Percentiles rank a stretch among this genome's conserved stretches.
Evolutionary conservation across 1,139 yeast species (phyloP).

Genomic region (Candida mesenterica): DNA sequence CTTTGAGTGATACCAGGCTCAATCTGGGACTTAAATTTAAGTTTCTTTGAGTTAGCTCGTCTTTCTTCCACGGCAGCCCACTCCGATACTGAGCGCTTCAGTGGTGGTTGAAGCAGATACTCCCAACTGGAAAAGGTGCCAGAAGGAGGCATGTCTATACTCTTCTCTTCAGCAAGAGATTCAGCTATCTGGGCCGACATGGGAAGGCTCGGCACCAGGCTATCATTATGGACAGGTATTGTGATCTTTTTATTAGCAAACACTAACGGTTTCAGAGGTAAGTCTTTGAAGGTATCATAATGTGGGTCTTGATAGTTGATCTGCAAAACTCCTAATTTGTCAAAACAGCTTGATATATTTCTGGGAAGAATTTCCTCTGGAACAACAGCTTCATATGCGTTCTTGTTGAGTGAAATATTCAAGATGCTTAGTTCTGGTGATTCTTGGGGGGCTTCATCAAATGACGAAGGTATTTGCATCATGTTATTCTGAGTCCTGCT

Average conservation of each 20-base stretch:
- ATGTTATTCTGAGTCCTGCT: constrained; percentile 2
- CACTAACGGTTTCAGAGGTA: constrained; percentile 53
- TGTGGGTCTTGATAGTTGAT: constrained; percentile 62
- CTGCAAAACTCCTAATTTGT: constrained; percentile 45
- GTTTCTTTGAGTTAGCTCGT: constrained; percentile 11
- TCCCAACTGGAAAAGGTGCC: constrained; percentile 23
- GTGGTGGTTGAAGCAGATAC: constrained; percentile 31
- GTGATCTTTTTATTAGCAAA: constrained; percentile 66
- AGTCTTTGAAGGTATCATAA: constrained; percentile 52
- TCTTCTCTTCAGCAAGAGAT: constrained; percentile 1
- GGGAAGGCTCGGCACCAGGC: constrained; percentile 13
- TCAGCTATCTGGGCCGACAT: constrained; percentile 13
- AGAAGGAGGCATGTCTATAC: background rate
- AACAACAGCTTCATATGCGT: constrained; percentile 19
- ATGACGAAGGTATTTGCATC: constrained; percentile 16
- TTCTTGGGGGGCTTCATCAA: constrained; percentile 5
- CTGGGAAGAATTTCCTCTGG: constrained; percentile 21
- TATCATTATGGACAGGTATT: constrained; percentile 28
- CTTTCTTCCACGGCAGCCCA: constrained; percentile 23
- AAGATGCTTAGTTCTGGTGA: background rate
- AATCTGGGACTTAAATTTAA: constrained; percentile 47
- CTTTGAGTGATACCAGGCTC: constrained; percentile 44
- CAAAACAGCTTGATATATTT: constrained; percentile 36
- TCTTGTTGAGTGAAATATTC: constrained; percentile 4
- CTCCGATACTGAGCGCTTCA: constrained; percentile 18